Evolutionary conservation across 352 stramenopile species (phyloP).

Genomic region (Globisporangium abappressorium): DNA sequence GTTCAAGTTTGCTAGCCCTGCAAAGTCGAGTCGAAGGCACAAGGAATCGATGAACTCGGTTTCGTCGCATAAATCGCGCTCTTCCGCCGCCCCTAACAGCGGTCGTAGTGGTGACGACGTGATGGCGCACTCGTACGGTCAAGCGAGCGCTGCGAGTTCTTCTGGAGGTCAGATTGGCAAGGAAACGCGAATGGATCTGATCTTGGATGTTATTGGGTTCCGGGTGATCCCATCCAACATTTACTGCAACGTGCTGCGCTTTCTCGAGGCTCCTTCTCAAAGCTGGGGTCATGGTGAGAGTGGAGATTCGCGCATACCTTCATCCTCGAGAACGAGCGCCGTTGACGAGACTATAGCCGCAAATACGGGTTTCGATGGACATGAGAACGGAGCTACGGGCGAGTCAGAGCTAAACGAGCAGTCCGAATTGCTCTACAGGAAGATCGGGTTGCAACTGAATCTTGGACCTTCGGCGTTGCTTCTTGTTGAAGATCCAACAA

Average conservation of each 20-base stretch:
- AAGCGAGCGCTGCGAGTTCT: conserved; percentile 6
- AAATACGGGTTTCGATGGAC: not conserved
- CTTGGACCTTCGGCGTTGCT: conserved; percentile 65
- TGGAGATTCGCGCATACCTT: not conserved
- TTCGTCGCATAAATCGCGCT: conserved; percentile 13
- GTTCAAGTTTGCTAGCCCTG: conserved; percentile 20
- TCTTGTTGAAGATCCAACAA: conserved; percentile 72
- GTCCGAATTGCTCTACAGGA: conserved; percentile 33
- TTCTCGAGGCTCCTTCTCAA: conserved; percentile 44
- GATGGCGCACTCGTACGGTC: conserved; percentile 8
- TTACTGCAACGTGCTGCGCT: conserved; percentile 70
- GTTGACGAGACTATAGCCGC: not conserved
- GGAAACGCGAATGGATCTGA: conserved; percentile 59
- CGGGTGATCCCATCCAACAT: conserved; percentile 83
- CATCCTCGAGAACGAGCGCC: not conserved
- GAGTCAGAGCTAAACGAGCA: conserved; percentile 12
- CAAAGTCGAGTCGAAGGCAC: conserved; percentile 4
- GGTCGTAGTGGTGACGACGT: conserved; percentile 12
- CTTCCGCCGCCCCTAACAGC: conserved; percentile 4
- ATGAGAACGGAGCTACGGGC: not conserved
- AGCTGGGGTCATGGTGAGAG: conserved; percentile 17
- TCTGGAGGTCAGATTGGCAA: conserved; percentile 14
- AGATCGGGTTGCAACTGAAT: conserved; percentile 52
- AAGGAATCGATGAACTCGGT: conserved; percentile 15
- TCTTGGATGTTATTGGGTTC: conserved; percentile 70